These are phyloP conservation scores for Penicillium crustosum DNA, from an alignment of 2,329 filamentous ascomycete species.

Conservation along the genomic window DNA sequence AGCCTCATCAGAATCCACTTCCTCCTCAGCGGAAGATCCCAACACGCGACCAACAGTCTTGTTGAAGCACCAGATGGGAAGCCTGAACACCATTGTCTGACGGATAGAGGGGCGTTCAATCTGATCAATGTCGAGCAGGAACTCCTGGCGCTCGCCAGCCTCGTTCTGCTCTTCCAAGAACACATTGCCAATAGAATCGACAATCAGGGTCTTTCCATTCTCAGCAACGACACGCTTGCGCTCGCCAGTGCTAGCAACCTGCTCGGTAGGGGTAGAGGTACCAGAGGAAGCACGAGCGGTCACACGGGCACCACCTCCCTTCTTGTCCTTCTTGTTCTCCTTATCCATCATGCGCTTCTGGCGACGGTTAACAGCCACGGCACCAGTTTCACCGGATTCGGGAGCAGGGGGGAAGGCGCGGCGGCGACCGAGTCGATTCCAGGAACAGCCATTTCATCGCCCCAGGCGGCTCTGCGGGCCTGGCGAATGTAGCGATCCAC, in stretches of 20 bases:
- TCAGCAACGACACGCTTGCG: constrained; percentile 88
- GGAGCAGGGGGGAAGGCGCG: constrained; percentile 45
- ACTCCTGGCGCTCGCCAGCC: constrained; percentile 79
- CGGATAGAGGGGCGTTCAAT: constrained; percentile 72
- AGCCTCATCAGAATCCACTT: constrained; percentile 20
- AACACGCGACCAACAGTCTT: constrained; percentile 38
- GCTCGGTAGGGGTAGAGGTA: constrained; percentile 53
- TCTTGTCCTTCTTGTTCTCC: constrained; percentile 67
- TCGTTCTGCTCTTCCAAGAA: constrained; percentile 91
- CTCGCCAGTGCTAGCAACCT: constrained; percentile 63
- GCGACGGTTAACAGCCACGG: constrained; percentile 72
- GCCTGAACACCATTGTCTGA: constrained; percentile 78
- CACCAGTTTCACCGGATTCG: constrained; percentile 52
- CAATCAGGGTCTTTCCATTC: constrained; percentile 92
- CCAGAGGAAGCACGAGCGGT: constrained; percentile 44
- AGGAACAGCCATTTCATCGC: constrained; percentile 70
- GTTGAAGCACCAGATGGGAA: constrained; percentile 72
- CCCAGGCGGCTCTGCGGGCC: constrained; percentile 85
- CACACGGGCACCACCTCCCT: constrained; percentile 43
- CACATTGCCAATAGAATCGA: constrained; percentile 88
- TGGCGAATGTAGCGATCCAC: constrained; percentile 89
- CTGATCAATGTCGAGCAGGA: constrained; percentile 84
- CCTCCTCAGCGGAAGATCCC: constrained; percentile 23
- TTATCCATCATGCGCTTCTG: constrained; percentile 87
- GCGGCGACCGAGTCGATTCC: constrained; percentile 54